These are phyloP conservation scores for Saccharum spontaneum DNA, from an alignment of 176 grass and related monocot species.

Conservation along the genomic window DNA sequence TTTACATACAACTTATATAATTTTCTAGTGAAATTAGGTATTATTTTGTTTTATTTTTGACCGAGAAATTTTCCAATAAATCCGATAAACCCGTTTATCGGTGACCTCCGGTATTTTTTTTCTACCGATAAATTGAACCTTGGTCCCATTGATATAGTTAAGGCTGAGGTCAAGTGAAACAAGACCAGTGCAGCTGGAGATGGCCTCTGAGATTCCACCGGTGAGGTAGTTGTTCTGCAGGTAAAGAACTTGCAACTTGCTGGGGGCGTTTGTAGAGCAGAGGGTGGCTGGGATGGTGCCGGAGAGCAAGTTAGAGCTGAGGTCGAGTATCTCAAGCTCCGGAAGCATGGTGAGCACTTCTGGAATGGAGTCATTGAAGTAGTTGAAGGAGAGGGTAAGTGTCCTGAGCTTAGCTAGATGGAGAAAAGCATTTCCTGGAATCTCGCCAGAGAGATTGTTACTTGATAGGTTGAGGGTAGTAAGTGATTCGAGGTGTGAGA, in stretches of 20 bases:
- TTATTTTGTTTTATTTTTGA: too few species aligned
- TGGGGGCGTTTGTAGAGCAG: constrained; percentile 7
- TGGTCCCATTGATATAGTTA: constrained; percentile 24
- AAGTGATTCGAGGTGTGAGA: constrained; percentile 28
- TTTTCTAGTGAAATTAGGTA: too few species aligned
- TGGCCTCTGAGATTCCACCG: background rate
- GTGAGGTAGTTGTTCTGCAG: constrained; percentile 36
- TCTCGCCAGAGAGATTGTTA: constrained; percentile 57
- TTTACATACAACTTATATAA: too few species aligned
- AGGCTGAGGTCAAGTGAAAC: constrained; percentile 43
- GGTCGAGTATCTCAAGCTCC: constrained; percentile 51
- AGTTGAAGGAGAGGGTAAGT: constrained; percentile 53
- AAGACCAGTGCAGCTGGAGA: constrained; percentile 31
- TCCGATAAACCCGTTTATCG: too few species aligned
- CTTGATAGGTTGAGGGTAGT: constrained; percentile 37
- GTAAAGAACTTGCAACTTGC: constrained; percentile 24
- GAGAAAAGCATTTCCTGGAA: constrained; percentile 24
- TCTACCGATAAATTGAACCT: too few species aligned
- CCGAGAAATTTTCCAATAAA: too few species aligned
- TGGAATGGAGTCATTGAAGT: constrained; percentile 35
- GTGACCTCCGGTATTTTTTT: too few species aligned
- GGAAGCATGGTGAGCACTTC: constrained; percentile 35
- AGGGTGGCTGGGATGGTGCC: constrained; percentile 43
- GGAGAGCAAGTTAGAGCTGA: constrained; percentile 52
- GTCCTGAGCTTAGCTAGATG: constrained; percentile 34